Conservation (phyloP, 2,329 filamentous ascomycete genomes). For the Fusarium nematophilum region DNA sequence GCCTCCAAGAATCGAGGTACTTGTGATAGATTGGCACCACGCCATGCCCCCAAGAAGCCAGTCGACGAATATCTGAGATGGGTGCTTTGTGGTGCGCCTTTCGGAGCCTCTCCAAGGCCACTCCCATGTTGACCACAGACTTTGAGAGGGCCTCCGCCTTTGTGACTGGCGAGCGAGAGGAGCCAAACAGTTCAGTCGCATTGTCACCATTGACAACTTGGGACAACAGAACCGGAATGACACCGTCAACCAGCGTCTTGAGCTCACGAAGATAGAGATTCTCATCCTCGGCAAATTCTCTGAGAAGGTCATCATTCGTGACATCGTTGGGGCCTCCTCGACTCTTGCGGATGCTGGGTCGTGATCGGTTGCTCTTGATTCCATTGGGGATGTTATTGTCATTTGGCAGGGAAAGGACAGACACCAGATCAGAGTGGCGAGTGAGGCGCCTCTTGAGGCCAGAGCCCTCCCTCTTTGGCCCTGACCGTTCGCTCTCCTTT, state of each 20-base stretch:
- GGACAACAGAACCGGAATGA: slow-evolving; percentile 90
- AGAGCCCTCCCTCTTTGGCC: slow-evolving; percentile 56
- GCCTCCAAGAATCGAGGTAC: slow-evolving; percentile 88
- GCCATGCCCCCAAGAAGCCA: slow-evolving; percentile 84
- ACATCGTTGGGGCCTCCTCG: slow-evolving; percentile 74
- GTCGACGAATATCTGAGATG: slow-evolving; percentile 73
- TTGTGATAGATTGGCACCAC: slow-evolving; percentile 83
- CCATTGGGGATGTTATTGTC: slow-evolving; percentile 66
- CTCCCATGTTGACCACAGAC: slow-evolving; percentile 93
- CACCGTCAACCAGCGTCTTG: slow-evolving; percentile 92
- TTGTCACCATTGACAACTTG: slow-evolving; percentile 80
- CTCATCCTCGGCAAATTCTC: slow-evolving; percentile 86
- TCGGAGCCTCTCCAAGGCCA: slow-evolving; percentile 86
- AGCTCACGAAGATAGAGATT: slow-evolving; percentile 89
- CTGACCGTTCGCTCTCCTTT: slow-evolving; percentile 57
- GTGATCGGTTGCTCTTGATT: slow-evolving; percentile 77
- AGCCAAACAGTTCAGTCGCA: slow-evolving; percentile 75
- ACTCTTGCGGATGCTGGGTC: slow-evolving; percentile 81
- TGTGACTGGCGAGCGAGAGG: slow-evolving; percentile 61
- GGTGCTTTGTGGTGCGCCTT: slow-evolving; percentile 84
- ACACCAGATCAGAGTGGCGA: slow-evolving; percentile 93
- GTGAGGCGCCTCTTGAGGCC: slow-evolving; percentile 81
- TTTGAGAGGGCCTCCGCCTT: slow-evolving; percentile 76
- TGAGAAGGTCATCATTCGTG: slow-evolving; percentile 80
- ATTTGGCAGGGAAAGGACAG: slow-evolving; percentile 82